Conservation (phyloP, 306 rosid genomes). For the Amphicarpaea edgeworthii region DNA sequence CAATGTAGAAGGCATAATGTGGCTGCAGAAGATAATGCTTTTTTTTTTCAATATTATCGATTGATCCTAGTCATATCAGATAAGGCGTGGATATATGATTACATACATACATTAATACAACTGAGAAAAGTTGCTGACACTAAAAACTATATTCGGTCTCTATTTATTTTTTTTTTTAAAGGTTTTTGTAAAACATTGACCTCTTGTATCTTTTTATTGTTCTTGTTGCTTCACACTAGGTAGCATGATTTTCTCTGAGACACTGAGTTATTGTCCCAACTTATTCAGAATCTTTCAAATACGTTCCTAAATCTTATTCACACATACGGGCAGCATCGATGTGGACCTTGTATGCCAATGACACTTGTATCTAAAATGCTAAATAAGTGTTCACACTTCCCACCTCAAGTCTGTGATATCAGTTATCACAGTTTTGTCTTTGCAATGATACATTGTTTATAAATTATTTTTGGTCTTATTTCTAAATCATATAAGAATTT, state of each 20-base stretch:
- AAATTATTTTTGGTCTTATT: too few relatives aligned
- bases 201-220: not conserved
- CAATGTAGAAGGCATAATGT: conserved; percentile 57
- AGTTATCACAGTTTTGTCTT: too few relatives aligned
- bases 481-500: too few relatives aligned
- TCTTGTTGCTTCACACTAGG: conserved; percentile 30
- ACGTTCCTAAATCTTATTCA: not conserved
- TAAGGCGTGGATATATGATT: conserved; percentile 30
- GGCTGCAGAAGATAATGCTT: conserved; percentile 50
- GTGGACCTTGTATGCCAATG: too few relatives aligned
- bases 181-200: conserved; percentile 16
- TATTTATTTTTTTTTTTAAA: not conserved
- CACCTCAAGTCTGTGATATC: too few relatives aligned
- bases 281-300: not conserved
- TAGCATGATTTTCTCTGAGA: too few relatives aligned
- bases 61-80: conserved; percentile 36
- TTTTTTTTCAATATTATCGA: conserved; percentile 37
- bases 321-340: not conserved
- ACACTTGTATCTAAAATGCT: too few relatives aligned
- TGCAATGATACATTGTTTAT: too few relatives aligned
- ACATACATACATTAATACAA: not conserved
- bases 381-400: too few relatives aligned
- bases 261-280: not conserved
- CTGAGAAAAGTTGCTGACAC: conserved; percentile 20
- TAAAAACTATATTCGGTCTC: not conserved